Percentiles rank a stretch among this genome's conserved stretches.
Evolutionary conservation across 352 stramenopile genomes (phyloP).

Genomic region (Phytophthora foliorum): DNA sequence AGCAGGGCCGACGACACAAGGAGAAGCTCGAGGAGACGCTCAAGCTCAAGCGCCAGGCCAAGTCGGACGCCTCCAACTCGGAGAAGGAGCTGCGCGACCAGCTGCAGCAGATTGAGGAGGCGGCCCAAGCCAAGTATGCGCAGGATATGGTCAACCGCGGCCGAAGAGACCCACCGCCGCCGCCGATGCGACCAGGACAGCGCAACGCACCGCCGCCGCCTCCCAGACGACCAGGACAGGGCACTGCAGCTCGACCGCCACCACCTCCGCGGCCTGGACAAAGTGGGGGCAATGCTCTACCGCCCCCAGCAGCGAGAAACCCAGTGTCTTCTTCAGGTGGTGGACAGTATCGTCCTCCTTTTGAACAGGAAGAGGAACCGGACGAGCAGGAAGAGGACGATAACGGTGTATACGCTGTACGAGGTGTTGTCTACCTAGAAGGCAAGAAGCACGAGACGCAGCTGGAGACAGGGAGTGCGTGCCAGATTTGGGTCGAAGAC

Average conservation of each 20-base stretch:
- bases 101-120: conserved; percentile 77
- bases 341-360: conserved; percentile 16
- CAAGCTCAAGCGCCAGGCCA: conserved; percentile 79
- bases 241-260: conserved; percentile 1
- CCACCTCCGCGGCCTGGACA: conserved; percentile 14
- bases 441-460: conserved; percentile 82
- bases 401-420: conserved; percentile 75
- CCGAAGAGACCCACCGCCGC: conserved; percentile 37
- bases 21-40: conserved; percentile 75
- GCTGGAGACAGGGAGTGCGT: conserved; percentile 73
- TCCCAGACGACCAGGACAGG: conserved; percentile 15
- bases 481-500: conserved; percentile 86
- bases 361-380: conserved; percentile 19
- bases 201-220: conserved; percentile 7
- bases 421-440: conserved; percentile 82
- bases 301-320: not conserved
- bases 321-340: not conserved
- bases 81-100: conserved; percentile 75
- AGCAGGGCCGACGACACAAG: conserved; percentile 82
- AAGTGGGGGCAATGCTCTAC: not conserved
- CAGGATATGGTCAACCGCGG: conserved; percentile 54
- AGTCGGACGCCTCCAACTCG: conserved; percentile 61
- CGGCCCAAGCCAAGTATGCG: conserved; percentile 64
- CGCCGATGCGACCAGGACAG: conserved; percentile 37
- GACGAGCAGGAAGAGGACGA: conserved; percentile 66